A percentile compares a stretch with the other conserved stretches of the same genome.
Evolutionary conservation across 2,329 filamentous ascomycete genomes (phyloP).

Genomic region (Cladophialophora bantiana): DNA sequence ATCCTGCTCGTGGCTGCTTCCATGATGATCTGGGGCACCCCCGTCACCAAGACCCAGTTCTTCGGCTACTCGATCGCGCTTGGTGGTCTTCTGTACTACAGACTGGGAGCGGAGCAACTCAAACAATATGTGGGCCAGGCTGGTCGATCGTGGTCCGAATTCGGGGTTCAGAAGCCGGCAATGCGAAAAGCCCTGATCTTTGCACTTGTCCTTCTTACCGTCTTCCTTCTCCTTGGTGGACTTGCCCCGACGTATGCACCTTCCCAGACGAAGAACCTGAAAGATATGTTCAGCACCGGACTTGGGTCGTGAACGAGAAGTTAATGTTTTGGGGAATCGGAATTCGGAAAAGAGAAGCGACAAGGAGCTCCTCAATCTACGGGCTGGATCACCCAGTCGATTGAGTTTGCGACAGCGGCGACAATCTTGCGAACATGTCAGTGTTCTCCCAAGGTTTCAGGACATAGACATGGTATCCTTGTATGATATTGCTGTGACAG

Average conservation of each 20-base stretch:
- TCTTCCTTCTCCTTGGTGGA: constrained; percentile 75
- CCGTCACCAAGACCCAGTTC: constrained; percentile 73
- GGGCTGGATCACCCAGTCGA: background rate
- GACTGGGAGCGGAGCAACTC: constrained; percentile 75
- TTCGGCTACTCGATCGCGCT: constrained; percentile 79
- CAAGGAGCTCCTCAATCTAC: background rate
- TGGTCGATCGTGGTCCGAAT: constrained; percentile 82
- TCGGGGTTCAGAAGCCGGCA: constrained; percentile 77
- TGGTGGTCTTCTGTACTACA: constrained; percentile 70
- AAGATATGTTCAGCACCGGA: constrained; percentile 36
- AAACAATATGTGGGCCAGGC: constrained; percentile 78
- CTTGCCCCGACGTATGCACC: constrained; percentile 63
- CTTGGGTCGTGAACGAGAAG: constrained; percentile 24
- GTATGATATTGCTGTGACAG: constrained; percentile 18
- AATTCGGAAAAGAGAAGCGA: constrained; percentile 6
- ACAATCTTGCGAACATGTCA: background rate
- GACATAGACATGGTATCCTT: constrained; percentile 21
- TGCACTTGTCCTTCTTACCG: constrained; percentile 64
- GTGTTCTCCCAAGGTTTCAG: constrained; percentile 2
- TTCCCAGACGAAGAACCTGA: constrained; percentile 38
- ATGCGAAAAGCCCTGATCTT: constrained; percentile 80
- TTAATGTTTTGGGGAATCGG: background rate
- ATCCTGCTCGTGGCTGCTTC: constrained; percentile 80
- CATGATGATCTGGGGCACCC: constrained; percentile 78
- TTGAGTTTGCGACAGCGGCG: constrained; percentile 5